phyloP scores from a whole-genome alignment of 1,284 basidiomycete genomes.

The Peniophora sp. region DNA sequence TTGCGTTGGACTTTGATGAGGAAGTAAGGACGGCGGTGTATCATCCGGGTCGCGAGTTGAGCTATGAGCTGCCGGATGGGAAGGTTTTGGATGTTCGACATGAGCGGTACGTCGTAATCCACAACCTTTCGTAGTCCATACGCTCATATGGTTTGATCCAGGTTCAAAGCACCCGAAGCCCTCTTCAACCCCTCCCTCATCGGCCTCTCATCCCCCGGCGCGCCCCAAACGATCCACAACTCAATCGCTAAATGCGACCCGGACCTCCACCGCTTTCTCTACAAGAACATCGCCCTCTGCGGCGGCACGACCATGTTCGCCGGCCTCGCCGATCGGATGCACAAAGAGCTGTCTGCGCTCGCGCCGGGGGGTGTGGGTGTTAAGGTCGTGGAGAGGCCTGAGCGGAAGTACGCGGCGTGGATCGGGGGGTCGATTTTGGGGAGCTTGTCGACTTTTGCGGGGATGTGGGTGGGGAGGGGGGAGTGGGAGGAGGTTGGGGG shows the following conservation, averaged over 20 bases:
- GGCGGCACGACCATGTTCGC: conserved; percentile 98
- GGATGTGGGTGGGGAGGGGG: conserved; percentile 88
- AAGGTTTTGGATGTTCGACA: conserved; percentile 93
- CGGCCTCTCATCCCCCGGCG: conserved; percentile 89
- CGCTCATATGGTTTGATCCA: conserved; percentile 20
- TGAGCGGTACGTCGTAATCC: conserved; percentile 51
- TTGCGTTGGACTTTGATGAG: conserved; percentile 91
- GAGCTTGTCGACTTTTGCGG: conserved; percentile 95
- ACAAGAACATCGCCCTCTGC: conserved; percentile 91
- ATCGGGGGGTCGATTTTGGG: conserved; percentile 98
- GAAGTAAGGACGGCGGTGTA: conserved; percentile 87
- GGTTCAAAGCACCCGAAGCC: conserved; percentile 94
- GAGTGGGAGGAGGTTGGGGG: conserved; percentile 87
- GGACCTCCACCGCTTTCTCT: conserved; percentile 83
- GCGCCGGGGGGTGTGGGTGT: conserved; percentile 89
- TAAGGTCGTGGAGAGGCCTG: conserved; percentile 90
- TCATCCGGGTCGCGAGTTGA: conserved; percentile 85
- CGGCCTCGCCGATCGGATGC: conserved; percentile 96
- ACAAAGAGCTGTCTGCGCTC: conserved; percentile 90
- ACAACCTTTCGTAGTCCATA: neutral
- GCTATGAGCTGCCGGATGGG: conserved; percentile 90
- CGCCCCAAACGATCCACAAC: conserved; percentile 97
- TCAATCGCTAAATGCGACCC: conserved; percentile 78
- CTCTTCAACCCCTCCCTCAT: conserved; percentile 96
- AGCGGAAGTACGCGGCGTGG: conserved; percentile 96